phyloP scores from a whole-genome alignment of 2,329 filamentous ascomycete species.

The Cercospora citrullina region DNA sequence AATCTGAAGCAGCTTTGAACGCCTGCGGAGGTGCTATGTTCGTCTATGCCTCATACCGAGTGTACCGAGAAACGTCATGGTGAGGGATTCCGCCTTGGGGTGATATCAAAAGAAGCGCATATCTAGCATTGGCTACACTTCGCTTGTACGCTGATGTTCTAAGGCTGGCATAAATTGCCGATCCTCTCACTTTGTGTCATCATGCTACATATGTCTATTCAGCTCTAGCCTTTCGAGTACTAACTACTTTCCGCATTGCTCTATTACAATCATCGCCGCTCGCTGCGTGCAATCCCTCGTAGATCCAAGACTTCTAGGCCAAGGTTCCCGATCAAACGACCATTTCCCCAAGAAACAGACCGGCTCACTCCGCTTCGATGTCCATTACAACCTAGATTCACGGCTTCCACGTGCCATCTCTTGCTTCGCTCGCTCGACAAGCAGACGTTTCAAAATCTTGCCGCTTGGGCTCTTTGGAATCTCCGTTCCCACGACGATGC shows the following conservation, averaged over 20 bases:
- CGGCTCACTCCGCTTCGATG: not conserved
- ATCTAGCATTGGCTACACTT: too few relatives aligned
- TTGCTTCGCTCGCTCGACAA: not conserved
- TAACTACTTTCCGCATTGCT: not conserved
- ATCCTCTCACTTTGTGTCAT: too few relatives aligned
- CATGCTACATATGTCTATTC: not conserved
- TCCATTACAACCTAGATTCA: not conserved
- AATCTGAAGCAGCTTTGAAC: not conserved
- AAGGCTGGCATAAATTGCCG: too few relatives aligned
- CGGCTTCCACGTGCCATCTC: not conserved
- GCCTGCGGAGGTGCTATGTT: not conserved
- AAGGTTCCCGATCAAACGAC: not conserved
- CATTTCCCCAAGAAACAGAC: not conserved
- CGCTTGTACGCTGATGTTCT: too few relatives aligned
- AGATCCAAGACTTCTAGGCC: not conserved
- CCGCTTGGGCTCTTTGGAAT: slow-evolving; percentile 1
- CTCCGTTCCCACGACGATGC: slow-evolving; percentile 35
- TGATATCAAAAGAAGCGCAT: too few relatives aligned
- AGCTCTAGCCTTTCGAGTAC: not conserved
- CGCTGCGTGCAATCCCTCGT: not conserved
- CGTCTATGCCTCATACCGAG: too few relatives aligned
- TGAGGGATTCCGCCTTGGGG: too few relatives aligned
- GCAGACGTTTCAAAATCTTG: not conserved
- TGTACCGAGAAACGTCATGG: too few relatives aligned
- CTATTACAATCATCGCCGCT: not conserved